Evolutionary conservation across 441 rosid species (phyloP).

Genomic region (Erodium texanum): DNA sequence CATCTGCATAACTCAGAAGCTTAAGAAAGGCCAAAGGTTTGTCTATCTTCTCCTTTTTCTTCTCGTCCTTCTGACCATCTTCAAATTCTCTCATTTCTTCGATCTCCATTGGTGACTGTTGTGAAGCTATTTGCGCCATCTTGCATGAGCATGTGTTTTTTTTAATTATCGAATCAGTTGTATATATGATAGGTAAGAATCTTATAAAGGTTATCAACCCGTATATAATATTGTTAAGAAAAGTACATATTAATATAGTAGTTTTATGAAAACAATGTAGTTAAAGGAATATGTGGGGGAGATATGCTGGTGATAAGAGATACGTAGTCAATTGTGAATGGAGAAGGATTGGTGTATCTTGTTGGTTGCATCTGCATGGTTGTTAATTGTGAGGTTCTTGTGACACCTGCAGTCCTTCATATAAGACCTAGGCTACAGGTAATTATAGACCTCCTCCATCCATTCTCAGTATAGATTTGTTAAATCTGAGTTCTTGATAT

Average conservation of each 20-base stretch:
- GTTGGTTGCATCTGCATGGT: not conserved
- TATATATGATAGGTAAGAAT: no score
- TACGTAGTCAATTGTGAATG: not conserved
- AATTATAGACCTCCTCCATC: no score
- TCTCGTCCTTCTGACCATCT: no score
- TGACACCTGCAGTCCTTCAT: not conserved
- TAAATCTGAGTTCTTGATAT: no score
- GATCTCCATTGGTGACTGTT: not conserved
- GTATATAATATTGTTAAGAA: no score
- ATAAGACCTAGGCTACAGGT: no score
- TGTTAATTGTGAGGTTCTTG: no score
- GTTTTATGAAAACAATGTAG: not conserved
- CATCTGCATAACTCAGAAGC: slow-evolving; percentile 48
- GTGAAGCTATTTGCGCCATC: not conserved
- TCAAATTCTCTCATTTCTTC: not conserved
- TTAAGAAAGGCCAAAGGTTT: slow-evolving; percentile 27
- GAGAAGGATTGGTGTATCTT: no score
- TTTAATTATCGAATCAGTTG: no score
- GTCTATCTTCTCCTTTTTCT: slow-evolving; percentile 4
- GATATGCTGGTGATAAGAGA: not conserved
- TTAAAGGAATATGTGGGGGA: not conserved
- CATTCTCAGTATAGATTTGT: no score
- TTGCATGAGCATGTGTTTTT: not conserved
- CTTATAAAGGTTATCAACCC: not conserved
- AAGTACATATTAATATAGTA: no score